Evolutionary conservation across 345 rosid species (phyloP), one percentile per base, ranked within the genome.

Genomic region (Rubroshorea leprosula): DNA sequence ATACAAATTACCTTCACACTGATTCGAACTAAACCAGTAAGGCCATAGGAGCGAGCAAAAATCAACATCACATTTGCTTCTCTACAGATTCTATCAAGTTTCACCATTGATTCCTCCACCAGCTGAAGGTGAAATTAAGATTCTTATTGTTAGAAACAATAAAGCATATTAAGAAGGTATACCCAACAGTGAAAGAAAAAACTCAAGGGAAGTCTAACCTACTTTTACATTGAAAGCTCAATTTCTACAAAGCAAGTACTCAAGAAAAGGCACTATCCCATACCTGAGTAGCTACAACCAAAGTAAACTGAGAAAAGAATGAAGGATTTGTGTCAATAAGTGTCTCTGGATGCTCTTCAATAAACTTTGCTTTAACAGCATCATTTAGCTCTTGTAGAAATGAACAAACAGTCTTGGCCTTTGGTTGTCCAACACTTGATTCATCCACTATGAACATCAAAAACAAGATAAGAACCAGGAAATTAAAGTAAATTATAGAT

Each of bases 381-480:
- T 93, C 97, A 64, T 93, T 93, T 47, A 93, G 83, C 83, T 89
- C 97, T 74, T 89, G 99, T 41, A 93, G 96, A 73, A 85, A 89
- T 20, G 83, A 80, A 58, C 99, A 87, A 19, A 79, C 94, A 62
- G 89, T 78, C 66, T 89, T 93, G 53, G 99, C 94, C 72, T 87
- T 93, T 21, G 96, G 77, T 55, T 85, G 80, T 6, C 97, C 94
- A 46, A 89, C 66, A 66, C 94, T 81, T 6, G 78, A 58, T 53
- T 79, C 85, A 63, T 93, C 97, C 61, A 93, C 99, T 93, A 60
- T 58, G 65, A 72, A 61, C 44, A 69, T 25, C 17, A 75, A 23
- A 59, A 19, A n/a, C 20, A 58, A 51, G 39, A 11, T 45, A 58
- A 72, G 63, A 6, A 21, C 58, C 3, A 57, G 12, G 12, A 6